Conservation (phyloP, 2,329 filamentous ascomycete genomes). For the Sarocladium oryzae region DNA sequence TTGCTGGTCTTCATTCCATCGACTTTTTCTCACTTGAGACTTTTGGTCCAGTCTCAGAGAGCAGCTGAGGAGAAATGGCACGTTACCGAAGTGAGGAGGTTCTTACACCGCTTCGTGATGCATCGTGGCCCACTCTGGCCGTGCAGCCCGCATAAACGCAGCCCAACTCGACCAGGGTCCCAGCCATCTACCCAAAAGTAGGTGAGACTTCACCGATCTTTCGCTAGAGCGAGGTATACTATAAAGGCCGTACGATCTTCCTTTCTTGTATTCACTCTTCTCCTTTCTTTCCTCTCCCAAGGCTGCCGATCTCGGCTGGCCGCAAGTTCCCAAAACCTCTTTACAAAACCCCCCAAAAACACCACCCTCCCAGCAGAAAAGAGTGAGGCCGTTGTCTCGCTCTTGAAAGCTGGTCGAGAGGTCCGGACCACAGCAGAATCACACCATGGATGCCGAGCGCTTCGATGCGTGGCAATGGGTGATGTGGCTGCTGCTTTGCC, state of each 20-base stretch:
- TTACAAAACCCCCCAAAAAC: neutral
- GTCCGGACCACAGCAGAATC: neutral
- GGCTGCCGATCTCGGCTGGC: conserved; percentile 10
- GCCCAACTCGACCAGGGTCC: conserved; percentile 9
- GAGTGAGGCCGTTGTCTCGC: conserved; percentile 1
- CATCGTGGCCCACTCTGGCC: conserved; percentile 7
- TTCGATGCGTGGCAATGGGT: conserved; percentile 9
- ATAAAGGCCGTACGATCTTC: neutral
- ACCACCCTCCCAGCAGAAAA: conserved; percentile 1
- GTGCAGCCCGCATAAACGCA: neutral
- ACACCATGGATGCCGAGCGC: conserved; percentile 5
- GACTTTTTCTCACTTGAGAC: too few species aligned
- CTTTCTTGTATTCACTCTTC: neutral
- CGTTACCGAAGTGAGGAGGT: too few species aligned
- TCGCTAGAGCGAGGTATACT: neutral
- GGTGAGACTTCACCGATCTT: conserved; percentile 9
- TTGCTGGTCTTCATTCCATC: too few species aligned
- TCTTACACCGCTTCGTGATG: conserved; percentile 3
- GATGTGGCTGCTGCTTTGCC: conserved; percentile 9
- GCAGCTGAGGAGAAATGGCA: too few species aligned
- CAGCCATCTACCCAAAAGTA: conserved; percentile 7
- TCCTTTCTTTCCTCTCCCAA: conserved; percentile 7
- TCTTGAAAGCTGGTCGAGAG: conserved; percentile 6
- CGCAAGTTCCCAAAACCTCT: conserved; percentile 7
- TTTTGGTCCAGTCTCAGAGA: too few species aligned